These are phyloP conservation scores for Cyberlindnera mycetangii DNA, from an alignment of 805 yeast genomes.

Conservation along the genomic window DNA sequence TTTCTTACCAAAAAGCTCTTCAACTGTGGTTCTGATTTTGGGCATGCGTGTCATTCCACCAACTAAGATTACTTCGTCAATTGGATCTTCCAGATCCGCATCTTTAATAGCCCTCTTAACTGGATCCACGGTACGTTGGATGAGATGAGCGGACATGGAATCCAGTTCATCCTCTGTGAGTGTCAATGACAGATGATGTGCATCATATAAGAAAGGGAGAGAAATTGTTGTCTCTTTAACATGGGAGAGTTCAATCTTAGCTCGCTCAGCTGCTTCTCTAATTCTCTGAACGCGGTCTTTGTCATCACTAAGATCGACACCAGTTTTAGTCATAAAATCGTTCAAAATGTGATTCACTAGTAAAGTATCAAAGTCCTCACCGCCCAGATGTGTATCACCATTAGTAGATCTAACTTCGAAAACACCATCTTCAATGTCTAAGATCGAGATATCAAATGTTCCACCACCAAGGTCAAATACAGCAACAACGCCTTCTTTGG, in stretches of 20 bases:
- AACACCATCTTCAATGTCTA: constrained; percentile 77
- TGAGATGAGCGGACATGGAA: constrained; percentile 59
- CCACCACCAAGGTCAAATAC: constrained; percentile 84
- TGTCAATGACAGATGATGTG: constrained; percentile 55
- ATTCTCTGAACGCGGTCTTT: constrained; percentile 64
- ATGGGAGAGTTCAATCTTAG: constrained; percentile 73
- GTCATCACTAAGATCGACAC: constrained; percentile 26
- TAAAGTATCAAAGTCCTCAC: constrained; percentile 78
- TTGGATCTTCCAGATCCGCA: constrained; percentile 63
- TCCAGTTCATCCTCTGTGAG: constrained; percentile 70
- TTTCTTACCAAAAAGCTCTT: constrained; percentile 52
- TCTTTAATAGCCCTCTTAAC: constrained; percentile 73
- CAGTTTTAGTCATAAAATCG: constrained; percentile 48
- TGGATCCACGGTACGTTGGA: constrained; percentile 67
- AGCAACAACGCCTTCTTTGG: constrained; percentile 38
- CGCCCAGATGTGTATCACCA: constrained; percentile 84
- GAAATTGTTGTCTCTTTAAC: constrained; percentile 58
- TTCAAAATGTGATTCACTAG: constrained; percentile 55
- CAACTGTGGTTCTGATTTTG: constrained; percentile 62
- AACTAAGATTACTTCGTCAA: constrained; percentile 73
- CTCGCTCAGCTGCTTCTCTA: constrained; percentile 75
- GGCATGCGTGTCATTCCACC: constrained; percentile 96
- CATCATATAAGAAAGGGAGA: constrained; percentile 65
- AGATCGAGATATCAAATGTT: constrained; percentile 75
- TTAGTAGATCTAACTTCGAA: constrained; percentile 81